These are phyloP conservation scores for Fagus sylvatica DNA, from an alignment of 306 rosid genomes.

Conservation along the genomic window DNA sequence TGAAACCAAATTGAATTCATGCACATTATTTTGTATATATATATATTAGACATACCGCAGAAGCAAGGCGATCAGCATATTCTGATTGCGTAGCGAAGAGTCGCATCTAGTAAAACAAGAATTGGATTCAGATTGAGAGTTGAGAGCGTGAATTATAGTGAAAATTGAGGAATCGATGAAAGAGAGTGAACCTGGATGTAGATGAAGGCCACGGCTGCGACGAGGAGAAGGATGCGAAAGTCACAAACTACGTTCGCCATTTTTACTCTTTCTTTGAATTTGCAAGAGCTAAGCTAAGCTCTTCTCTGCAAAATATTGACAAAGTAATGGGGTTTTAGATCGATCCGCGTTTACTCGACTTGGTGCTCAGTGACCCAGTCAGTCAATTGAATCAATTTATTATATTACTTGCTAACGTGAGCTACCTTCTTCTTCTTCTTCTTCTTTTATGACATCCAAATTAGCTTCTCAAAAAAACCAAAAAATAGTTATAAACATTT, in stretches of 20 bases:
- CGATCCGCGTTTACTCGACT: constrained; percentile 5
- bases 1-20: not conserved
- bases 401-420: not conserved
- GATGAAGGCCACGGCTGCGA: constrained; percentile 81
- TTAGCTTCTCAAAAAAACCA: no score
- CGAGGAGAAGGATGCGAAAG: constrained; percentile 76
- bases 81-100: constrained; percentile 81
- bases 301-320: not conserved
- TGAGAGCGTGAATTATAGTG: not conserved
- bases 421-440: not conserved
- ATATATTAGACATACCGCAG: constrained; percentile 56
- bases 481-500: no score
- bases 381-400: not conserved
- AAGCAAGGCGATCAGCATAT: constrained; percentile 93
- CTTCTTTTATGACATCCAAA: not conserved
- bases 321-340: no score
- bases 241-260: constrained; percentile 77
- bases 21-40: not conserved
- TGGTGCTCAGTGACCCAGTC: not conserved
- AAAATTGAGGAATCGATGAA: not conserved
- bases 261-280: not conserved
- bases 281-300: no score
- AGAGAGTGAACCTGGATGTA: constrained; percentile 65
- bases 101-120: constrained; percentile 51
- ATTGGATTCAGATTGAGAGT: not conserved